Base-by-base conservation (phyloP, 2,329 filamentous ascomycete genomes). In the Sporothrix curviconia region DNA sequence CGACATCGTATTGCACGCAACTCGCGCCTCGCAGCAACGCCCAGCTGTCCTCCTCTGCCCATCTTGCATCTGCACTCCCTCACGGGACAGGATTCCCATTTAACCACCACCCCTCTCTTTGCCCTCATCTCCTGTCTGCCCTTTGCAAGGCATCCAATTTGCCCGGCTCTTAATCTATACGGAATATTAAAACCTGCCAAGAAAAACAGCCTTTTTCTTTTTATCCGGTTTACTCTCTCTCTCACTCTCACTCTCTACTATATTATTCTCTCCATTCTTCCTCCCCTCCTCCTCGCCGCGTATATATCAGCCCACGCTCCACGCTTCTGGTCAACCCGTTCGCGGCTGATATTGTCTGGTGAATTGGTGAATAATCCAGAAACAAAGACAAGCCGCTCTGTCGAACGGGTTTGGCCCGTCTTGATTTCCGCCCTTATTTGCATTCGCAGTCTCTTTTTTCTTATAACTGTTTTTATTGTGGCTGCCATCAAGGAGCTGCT, bases 101-200 rank as follows among this genome's bases (percentile, higher is more conserved):
- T n/a, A n/a, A n/a, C n/a, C 28, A 28, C 22, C 34, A 22, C 47
- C 22, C 37, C 49, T 40, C 49, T 39, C 37, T 22, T 36, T 2
- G 25, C 7, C 22, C 54, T 56, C 19, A 49, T 42, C 19, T 50
- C 19, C 44, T 56, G 28, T 22, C 25, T 25, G 44, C 34, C 54
- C 49, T 19, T 51, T 15, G 49, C 22, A 30, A 34, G n/a, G 19
- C 39, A 14, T 37, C 30, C 37, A 24, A 19, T 32, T 42, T 43
- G 22, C 12, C 50, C 50, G 11, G 50, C 24, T 28, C 11, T 34
- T 56, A 50, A 56, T 56, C 5, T 56, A 56, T 37, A n/a, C 40
- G 34, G 42, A 39, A 40, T 49, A 49, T 49, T 40, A 40, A 30
- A 40, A 32, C 15, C 22, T 43, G 37, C 37, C 52, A 51, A 51